These are phyloP conservation scores for Hymenochaete sp. DNA, from an alignment of 1,284 basidiomycete genomes.

Conservation along the genomic window DNA sequence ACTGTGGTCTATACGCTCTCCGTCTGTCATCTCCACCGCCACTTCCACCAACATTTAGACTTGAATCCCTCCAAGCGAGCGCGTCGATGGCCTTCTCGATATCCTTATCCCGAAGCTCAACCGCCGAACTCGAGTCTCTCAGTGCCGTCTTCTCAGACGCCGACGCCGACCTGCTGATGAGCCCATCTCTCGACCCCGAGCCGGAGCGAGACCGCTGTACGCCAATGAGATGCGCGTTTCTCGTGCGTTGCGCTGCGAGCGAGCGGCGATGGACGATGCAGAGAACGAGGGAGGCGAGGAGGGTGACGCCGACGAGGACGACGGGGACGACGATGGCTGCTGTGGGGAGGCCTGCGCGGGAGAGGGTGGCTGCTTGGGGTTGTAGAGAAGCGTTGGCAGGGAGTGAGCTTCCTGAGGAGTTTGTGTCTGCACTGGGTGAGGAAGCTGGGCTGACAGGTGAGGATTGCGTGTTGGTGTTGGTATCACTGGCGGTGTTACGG, in stretches of 20 bases:
- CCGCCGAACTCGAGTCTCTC: too few relatives aligned
- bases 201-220: neutral
- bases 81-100: slow-evolving; percentile 15
- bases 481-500: neutral
- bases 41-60: neutral
- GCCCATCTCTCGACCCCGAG: neutral
- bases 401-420: neutral
- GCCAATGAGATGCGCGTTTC: slow-evolving; percentile 11
- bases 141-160: too few relatives aligned
- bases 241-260: slow-evolving; percentile 4
- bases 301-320: slow-evolving; percentile 33
- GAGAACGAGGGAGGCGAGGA: slow-evolving; percentile 25
- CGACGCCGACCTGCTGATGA: slow-evolving; percentile 8
- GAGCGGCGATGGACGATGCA: slow-evolving; percentile 15
- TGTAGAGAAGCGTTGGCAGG: neutral
- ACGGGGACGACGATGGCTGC: slow-evolving; percentile 39
- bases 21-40: neutral
- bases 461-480: neutral
- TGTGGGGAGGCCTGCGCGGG: slow-evolving; percentile 27
- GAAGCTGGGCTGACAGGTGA: neutral
- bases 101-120: too few relatives aligned
- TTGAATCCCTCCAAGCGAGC: neutral
- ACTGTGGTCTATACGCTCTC: neutral
- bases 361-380: slow-evolving; percentile 19
- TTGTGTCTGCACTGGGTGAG: neutral